Conservation (phyloP, 1,284 basidiomycete genomes). For the Trichosporon ovoides region DNA sequence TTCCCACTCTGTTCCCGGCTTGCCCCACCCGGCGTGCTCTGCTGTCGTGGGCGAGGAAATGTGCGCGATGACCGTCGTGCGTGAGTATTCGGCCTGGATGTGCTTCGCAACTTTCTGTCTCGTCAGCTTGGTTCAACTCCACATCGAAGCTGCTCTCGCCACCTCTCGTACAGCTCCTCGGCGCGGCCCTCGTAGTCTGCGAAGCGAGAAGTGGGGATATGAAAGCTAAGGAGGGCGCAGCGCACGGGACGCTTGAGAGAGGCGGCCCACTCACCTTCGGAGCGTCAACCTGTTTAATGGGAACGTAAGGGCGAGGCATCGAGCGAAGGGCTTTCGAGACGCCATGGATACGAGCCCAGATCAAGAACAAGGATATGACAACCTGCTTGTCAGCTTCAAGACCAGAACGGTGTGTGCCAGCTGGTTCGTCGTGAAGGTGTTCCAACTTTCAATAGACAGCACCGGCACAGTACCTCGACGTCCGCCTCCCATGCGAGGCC, state of each 20-base stretch:
- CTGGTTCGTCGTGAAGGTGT: no score
- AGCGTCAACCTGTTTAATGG: conserved; percentile 59
- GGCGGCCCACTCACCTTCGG: conserved; percentile 59
- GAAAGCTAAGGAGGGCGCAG: no score
- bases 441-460: no score
- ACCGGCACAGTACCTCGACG: neutral
- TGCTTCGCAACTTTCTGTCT: conserved; percentile 64
- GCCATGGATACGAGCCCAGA: conserved; percentile 40
- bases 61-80: conserved; percentile 68
- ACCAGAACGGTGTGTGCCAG: no score
- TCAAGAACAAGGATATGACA: conserved; percentile 31
- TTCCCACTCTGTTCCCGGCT: conserved; percentile 51
- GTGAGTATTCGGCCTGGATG: conserved; percentile 70
- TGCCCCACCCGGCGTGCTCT: conserved; percentile 73
- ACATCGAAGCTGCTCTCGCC: no score
- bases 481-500: neutral
- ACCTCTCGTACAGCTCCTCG: no score
- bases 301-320: conserved; percentile 66
- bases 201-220: no score
- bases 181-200: no score
- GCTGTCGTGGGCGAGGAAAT: conserved; percentile 67
- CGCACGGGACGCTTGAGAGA: no score
- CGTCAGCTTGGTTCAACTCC: conserved; percentile 2
- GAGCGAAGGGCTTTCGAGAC: conserved; percentile 39
- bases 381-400: conserved; percentile 20